These are phyloP conservation scores for Sclerotinia sclerotiorum DNA, from an alignment of 2,329 filamentous ascomycete genomes.

Conservation along the genomic window DNA sequence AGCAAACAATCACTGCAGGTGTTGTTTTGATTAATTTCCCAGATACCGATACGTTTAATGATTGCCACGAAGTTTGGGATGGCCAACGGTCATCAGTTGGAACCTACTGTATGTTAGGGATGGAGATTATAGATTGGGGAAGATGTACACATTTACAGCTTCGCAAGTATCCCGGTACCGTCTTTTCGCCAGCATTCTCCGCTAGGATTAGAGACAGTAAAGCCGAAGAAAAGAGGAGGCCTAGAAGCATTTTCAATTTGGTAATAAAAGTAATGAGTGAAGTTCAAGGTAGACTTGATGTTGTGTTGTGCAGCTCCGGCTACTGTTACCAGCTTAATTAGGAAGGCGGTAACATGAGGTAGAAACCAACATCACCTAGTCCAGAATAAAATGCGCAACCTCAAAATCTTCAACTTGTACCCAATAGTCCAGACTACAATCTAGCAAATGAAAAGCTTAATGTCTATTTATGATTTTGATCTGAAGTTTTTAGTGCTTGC, in stretches of 20 bases:
- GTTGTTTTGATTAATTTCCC: conserved; percentile 41
- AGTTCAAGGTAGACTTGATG: neutral
- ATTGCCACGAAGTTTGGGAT: conserved; percentile 35
- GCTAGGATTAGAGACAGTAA: neutral
- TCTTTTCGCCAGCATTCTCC: neutral
- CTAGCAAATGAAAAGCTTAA: too few species aligned
- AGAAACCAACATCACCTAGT: too few species aligned
- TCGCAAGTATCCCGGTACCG: neutral
- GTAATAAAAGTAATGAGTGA: neutral
- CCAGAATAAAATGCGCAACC: too few species aligned
- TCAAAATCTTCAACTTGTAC: too few species aligned
- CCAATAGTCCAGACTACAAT: too few species aligned
- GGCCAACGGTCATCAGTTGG: conserved; percentile 41
- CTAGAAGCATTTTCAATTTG: neutral
- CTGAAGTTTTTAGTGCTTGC: too few species aligned
- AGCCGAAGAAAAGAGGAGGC: neutral
- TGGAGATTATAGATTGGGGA: too few species aligned
- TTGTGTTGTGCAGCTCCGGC: neutral
- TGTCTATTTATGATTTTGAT: too few species aligned
- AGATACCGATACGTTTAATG: conserved; percentile 40
- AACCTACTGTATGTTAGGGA: conserved; percentile 17
- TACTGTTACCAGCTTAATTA: neutral
- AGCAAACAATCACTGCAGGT: conserved; percentile 42
- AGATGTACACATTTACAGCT: conserved; percentile 22
- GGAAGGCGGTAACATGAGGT: too few species aligned